Evolutionary conservation across 441 rosid genomes (phyloP), one percentile per base, ranked within the genome.

Genomic region (Pelargonium citronellum): DNA sequence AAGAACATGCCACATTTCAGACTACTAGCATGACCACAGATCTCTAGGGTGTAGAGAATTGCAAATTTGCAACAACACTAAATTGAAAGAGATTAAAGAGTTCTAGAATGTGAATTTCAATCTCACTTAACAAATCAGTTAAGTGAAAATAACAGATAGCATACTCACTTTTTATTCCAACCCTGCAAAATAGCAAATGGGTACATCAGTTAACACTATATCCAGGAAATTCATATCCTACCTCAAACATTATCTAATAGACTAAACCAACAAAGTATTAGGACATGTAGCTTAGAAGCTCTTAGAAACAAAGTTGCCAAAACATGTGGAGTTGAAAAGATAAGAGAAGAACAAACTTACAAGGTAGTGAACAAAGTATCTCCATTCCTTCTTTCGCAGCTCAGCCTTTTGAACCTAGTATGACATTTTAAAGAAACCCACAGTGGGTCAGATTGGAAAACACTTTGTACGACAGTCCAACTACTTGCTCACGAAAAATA

Each of bases 331-430:
- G 19, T 19, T 19, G 27, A 57, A 57, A 57, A 57, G 13, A 19
- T 63, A 12, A 63, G 6, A 63, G 43, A 44, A 63, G 43, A 44
- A 20, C 27, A 68, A 34, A 70, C 99, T 88, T 81, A 92, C 98
- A 61, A 92, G 97, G 82, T 95, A 95, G 77, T 92, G 99, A 75
- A 92, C 99, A 79, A 87, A 91, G 83, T 88, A 95, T 83, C 80
- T 83, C 96, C 99, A 83, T 72, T 95, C 99, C 81, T 91, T 91
- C 82, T 87, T 92, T 12, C 96, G 91, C 55, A 85, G 82, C 83
- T 95, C 99, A 16, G 84, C 91, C 74, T 86, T 92, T 79, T 95
- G 98, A 81, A 95, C 87, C 99, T 95, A 77, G 20, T 74, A 70
- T 77, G 8, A 41, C 58, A 69, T 75, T 37, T 37, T 19, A 57